Conservation (phyloP, 1,284 basidiomycete genomes). For the Ceratobasidium sp. region DNA sequence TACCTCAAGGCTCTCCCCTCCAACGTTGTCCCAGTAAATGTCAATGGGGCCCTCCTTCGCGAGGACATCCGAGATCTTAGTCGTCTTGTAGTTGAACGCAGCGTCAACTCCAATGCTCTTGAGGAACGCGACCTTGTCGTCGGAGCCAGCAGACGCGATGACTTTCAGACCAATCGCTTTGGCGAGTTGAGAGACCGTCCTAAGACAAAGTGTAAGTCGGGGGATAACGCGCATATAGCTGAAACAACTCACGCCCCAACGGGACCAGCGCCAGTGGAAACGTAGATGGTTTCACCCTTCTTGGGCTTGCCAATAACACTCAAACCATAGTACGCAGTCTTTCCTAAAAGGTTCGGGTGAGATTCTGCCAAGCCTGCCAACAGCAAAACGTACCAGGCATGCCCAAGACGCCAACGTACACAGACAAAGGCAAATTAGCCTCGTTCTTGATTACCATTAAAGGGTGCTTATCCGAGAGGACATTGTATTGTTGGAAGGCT, state of each 20-base stretch:
- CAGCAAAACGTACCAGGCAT: conserved; percentile 17
- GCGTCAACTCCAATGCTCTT: conserved; percentile 75
- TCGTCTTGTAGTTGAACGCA: conserved; percentile 81
- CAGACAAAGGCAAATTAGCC: not conserved
- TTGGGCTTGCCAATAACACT: conserved; percentile 60
- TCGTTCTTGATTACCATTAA: conserved; percentile 4
- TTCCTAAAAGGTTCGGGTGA: conserved; percentile 51
- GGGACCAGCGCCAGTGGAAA: conserved; percentile 68
- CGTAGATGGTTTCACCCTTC: conserved; percentile 69
- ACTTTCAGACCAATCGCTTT: conserved; percentile 75
- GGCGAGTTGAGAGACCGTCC: conserved; percentile 70
- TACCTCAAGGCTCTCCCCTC: conserved; percentile 52
- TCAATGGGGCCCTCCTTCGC: conserved; percentile 70
- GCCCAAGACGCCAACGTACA: conserved; percentile 15
- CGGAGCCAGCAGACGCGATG: conserved; percentile 78
- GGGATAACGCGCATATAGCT: not conserved
- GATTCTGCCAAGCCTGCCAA: not conserved
- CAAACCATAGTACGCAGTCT: conserved; percentile 57
- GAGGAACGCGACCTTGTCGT: conserved; percentile 76
- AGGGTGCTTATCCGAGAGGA: not conserved
- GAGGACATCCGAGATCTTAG: conserved; percentile 66
- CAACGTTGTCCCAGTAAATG: conserved; percentile 66
- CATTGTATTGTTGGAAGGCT: conserved; percentile 17
- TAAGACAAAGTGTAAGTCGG: conserved; percentile 7
- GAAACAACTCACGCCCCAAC: conserved; percentile 61